phyloP scores from a whole-genome alignment of 2,329 filamentous ascomycete species.

The Arachnomyces sp. region DNA sequence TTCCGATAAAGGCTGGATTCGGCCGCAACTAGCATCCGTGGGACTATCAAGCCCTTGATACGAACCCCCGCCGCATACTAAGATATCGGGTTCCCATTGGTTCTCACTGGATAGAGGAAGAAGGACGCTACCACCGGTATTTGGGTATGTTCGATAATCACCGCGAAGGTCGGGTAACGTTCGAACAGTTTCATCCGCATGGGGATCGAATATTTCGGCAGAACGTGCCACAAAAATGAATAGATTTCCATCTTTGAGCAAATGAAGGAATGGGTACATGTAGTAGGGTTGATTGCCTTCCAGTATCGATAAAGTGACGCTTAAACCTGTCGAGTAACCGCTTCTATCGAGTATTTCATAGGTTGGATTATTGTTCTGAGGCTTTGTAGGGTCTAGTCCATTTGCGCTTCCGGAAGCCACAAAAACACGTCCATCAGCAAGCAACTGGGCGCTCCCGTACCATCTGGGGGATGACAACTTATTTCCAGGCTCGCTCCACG shows the following conservation, averaged over 20 bases:
- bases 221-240: slow-evolving; percentile 52
- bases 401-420: slow-evolving; percentile 54
- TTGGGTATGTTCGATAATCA: slow-evolving; percentile 52
- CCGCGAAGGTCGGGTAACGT: slow-evolving; percentile 46
- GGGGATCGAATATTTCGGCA: slow-evolving; percentile 48
- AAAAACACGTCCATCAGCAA: slow-evolving; percentile 50
- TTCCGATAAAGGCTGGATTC: slow-evolving; percentile 43
- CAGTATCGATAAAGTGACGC: slow-evolving; percentile 46
- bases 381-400: slow-evolving; percentile 46
- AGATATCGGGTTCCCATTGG: slow-evolving; percentile 45
- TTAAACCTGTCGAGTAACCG: slow-evolving; percentile 41
- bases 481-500: slow-evolving; percentile 50
- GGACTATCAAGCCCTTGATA: slow-evolving; percentile 52
- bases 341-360: slow-evolving; percentile 50
- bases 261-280: slow-evolving; percentile 56
- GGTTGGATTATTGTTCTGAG: slow-evolving; percentile 55
- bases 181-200: slow-evolving; percentile 36
- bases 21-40: slow-evolving; percentile 51
- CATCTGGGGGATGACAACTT: slow-evolving; percentile 48
- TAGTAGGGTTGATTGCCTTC: slow-evolving; percentile 53
- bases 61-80: slow-evolving; percentile 52
- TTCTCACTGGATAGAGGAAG: slow-evolving; percentile 46
- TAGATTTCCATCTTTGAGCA: slow-evolving; percentile 48
- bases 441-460: slow-evolving; percentile 53
- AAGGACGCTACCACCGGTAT: slow-evolving; percentile 51